Evolutionary conservation across 1,284 basidiomycete species (phyloP), one percentile per base, ranked within the genome.

Genomic region (Puccinia sorghi): DNA sequence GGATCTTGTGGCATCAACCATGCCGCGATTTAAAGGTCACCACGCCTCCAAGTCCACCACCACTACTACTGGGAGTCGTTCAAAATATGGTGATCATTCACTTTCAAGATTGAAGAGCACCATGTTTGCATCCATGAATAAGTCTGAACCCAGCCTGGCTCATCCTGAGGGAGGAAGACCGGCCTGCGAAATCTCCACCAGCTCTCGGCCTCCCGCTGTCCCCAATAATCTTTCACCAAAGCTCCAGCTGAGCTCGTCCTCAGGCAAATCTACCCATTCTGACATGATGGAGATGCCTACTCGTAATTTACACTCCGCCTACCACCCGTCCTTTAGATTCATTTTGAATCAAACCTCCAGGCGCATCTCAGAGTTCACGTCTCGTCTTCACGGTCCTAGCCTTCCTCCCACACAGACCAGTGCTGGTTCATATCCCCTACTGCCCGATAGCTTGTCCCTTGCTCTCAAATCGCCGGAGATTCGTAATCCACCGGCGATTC

Each of bases 361-460:
- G 37, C 59, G 73, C 50, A 75, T 75, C 22, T 75, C 73, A 25
- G 52, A 64, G 41, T 66, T 75, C 50, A 75, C 73, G 11, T 66
- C 73, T 32, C 73, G 73, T n/a, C 73, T 75, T 22, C 32, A 67
- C 67, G 46, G 52, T 25, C 50, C 66, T 25, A 64, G 41, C 17
- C n/a, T 8, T 46, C n/a, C 61, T n/a, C n/a, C n/a, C 1, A 43
- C 41, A 6, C 61, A 43, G 41, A 25, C 5, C n/a, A 64, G n/a
- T 64, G 17, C 32, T 69, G 27, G 11, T 37, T 20, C 46, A n/a
- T 4, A 20, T 25, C 46, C 46, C 4, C 15, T 48, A 32, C 46
- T 43, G 22, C 46, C 66, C 13, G 41, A 43, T 9, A 7, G 3
- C n/a, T n/a, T 64, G 61, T 41, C 61, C 17, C 39, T 43, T 32